Conservation (phyloP, 495 filamentous ascomycete genomes). For the Lasiosphaeriaceae sp. region DNA sequence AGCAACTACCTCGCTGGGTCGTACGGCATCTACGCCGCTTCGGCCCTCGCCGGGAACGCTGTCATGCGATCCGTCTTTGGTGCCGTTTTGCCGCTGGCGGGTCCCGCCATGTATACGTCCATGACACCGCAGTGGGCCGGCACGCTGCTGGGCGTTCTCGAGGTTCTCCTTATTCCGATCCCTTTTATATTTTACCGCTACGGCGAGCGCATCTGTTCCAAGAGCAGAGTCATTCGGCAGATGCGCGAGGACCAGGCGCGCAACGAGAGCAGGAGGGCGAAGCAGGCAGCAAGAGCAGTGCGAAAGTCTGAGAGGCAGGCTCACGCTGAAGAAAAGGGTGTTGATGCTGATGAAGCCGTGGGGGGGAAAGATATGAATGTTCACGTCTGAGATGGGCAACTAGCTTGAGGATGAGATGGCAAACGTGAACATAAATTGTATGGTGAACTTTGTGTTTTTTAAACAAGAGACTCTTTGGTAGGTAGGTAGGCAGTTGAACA, state of each 20-base stretch:
- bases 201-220: slow-evolving; percentile 63
- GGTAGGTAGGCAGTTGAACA: too few relatives aligned
- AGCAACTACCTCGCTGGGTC: slow-evolving; percentile 71
- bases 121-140: slow-evolving; percentile 76
- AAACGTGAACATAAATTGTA: too few relatives aligned
- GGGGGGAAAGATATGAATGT: neutral
- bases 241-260: slow-evolving; percentile 69
- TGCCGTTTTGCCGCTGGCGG: slow-evolving; percentile 69
- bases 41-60: slow-evolving; percentile 72
- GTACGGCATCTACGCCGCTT: slow-evolving; percentile 76
- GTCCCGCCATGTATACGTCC: slow-evolving; percentile 60
- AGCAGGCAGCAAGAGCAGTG: slow-evolving; percentile 18
- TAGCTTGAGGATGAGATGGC: too few relatives aligned
- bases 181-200: slow-evolving; percentile 76
- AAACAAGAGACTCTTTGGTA: too few relatives aligned
- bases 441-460: too few relatives aligned
- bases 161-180: slow-evolving; percentile 69
- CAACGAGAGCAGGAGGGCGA: slow-evolving; percentile 47
- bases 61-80: slow-evolving; percentile 66
- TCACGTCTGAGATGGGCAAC: too few relatives aligned
- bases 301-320: slow-evolving; percentile 2
- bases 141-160: slow-evolving; percentile 66
- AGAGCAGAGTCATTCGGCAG: slow-evolving; percentile 59
- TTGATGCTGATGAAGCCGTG: neutral
- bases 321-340: neutral